Evolutionary conservation across 352 stramenopile genomes (phyloP).

Genomic region (Phytophthora ohioensis): DNA sequence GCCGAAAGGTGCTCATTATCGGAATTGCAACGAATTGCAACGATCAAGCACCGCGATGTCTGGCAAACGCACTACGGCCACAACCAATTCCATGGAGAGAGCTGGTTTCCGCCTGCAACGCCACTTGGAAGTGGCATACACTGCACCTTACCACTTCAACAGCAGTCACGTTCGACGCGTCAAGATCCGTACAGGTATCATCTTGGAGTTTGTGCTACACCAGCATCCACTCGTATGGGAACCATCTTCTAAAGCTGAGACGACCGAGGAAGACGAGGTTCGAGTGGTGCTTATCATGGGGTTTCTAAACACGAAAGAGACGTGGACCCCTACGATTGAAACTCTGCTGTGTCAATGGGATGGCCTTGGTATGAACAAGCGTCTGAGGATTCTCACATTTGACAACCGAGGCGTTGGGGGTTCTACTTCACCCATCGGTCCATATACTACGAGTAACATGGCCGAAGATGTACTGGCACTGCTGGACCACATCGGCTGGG

Average conservation of each 20-base stretch:
- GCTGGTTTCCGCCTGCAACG: conserved; percentile 41
- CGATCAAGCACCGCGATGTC: conserved; percentile 14
- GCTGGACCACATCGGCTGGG: conserved; percentile 55
- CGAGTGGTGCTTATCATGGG: conserved; percentile 57
- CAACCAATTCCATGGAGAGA: conserved; percentile 10
- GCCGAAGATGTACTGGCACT: conserved; percentile 51
- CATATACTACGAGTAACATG: conserved; percentile 56
- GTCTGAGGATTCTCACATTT: conserved; percentile 48
- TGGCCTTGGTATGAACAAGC: background rate
- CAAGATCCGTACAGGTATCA: conserved; percentile 45
- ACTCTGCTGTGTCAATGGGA: conserved; percentile 48
- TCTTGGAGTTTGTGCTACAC: conserved; percentile 50
- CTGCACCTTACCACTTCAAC: conserved; percentile 44
- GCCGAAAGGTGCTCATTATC: conserved; percentile 11
- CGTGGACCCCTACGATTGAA: conserved; percentile 48
- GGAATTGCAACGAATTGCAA: conserved; percentile 8
- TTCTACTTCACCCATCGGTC: conserved; percentile 44
- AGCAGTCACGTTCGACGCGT: conserved; percentile 33
- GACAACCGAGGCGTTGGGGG: conserved; percentile 58
- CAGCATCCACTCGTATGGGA: conserved; percentile 33
- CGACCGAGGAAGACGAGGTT: conserved; percentile 12
- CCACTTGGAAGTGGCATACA: conserved; percentile 45
- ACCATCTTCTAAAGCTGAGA: background rate
- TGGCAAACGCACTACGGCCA: conserved; percentile 25
- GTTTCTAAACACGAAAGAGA: conserved; percentile 53